Evolutionary conservation across 306 rosid genomes (phyloP), one percentile per base, ranked within the genome.

Genomic region (Pyrus pyrifolia): DNA sequence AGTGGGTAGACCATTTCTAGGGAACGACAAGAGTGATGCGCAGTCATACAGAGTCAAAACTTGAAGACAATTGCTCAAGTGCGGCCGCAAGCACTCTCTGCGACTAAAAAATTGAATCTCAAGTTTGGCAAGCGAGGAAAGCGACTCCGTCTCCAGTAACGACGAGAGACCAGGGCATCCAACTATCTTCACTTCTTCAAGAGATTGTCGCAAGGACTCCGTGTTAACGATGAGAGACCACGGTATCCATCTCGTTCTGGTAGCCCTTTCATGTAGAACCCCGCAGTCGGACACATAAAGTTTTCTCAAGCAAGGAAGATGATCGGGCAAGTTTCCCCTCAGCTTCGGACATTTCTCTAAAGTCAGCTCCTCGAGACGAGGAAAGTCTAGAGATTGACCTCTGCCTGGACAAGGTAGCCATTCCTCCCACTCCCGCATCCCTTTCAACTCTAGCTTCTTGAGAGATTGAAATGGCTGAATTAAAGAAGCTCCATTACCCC

Each of bases 201-300:
- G n/a, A 62, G 42, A 62, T 3, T 29, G 18, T 59, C 5, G 1
- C 12, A 59, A 23, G 15, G 11, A 22, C 5, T 59, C 31, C 15
- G 29, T 4, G 64, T 59, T 58, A 58, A 58, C 5, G 14, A 53
- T 17, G 59, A 46, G 18, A 46, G 52, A 14, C 18, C 51, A 45
- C 4, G 51, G 51, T 45, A 45, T 45, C 51, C 51, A 45, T 13
- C 51, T 45, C 4, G 31, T 23, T 11, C 31, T 23, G 4, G 33
- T 25, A 14, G 19, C 40, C 40, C n/a, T 15, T 62, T 62, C 67
- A 17, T 62, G 38, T 1, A 62, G 38, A 62, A 62, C 40, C 40
- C 1, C 5, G 31, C 67, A 62, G 4, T 30, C 0, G 0, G 0
- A 0, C 67, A 62, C 67, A 0, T 0, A 0, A 6, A 62, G 40